Evolutionary conservation across 257 asterid genomes (phyloP).

Genomic region (Solanum pinnatisectum): DNA sequence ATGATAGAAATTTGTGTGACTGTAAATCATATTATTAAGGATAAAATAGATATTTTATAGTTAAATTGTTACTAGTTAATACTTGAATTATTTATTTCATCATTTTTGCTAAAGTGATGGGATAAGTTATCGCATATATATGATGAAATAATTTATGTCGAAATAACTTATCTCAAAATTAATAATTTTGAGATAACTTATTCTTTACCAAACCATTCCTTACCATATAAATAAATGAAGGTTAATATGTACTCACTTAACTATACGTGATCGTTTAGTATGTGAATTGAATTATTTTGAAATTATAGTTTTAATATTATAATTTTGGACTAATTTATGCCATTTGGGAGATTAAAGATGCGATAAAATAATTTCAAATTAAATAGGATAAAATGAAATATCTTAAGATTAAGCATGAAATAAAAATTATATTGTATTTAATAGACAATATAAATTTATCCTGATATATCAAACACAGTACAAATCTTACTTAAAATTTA

Average conservation of each 20-base stretch:
- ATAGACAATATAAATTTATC: no score
- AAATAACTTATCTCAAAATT: no score
- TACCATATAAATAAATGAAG: neutral
- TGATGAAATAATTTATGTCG: no score
- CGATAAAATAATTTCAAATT: neutral
- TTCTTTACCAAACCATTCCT: no score
- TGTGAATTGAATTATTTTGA: neutral
- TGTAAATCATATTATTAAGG: no score
- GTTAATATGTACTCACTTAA: neutral
- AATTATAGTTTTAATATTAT: neutral
- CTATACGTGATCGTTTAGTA: neutral
- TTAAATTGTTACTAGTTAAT: no score
- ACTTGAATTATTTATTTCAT: no score
- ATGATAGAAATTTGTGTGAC: no score
- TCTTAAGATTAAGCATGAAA: no score
- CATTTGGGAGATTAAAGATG: neutral
- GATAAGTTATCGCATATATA: neutral
- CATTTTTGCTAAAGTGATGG: neutral
- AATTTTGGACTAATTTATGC: neutral
- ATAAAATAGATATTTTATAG: no score
- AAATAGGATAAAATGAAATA: neutral
- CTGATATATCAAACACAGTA: accelerated
- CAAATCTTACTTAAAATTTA: neutral
- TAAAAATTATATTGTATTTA: no score
- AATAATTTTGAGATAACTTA: no score